Evolutionary conservation across 305 asterid genomes (phyloP).

Genomic region (Fraxinus albicans): DNA sequence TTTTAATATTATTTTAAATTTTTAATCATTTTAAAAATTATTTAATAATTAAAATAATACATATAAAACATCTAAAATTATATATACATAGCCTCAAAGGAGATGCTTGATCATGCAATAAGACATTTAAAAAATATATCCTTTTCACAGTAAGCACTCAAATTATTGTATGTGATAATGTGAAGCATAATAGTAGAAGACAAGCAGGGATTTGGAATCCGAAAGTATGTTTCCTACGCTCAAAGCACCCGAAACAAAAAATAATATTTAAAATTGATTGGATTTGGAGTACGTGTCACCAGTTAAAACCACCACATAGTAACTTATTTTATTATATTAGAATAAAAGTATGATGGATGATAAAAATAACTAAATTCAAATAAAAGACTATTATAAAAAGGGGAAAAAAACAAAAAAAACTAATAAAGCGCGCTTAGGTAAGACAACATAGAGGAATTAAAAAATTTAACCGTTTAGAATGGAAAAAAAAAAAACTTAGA

Average conservation of each 20-base stretch:
- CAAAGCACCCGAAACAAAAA: constrained; percentile 26
- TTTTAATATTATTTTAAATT: too few species aligned
- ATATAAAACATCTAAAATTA: too few species aligned
- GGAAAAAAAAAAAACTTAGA: too few species aligned
- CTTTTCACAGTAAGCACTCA: not conserved
- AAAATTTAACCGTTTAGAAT: too few species aligned
- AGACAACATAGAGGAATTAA: too few species aligned
- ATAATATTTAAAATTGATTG: not conserved
- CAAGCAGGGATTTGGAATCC: constrained; percentile 31
- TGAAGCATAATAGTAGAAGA: constrained; percentile 19
- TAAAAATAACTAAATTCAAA: not conserved
- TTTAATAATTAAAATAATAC: too few species aligned
- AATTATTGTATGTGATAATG: not conserved
- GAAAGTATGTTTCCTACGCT: constrained; percentile 31
- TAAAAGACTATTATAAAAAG: too few species aligned
- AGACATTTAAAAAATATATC: not conserved
- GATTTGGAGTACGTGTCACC: constrained; percentile 27
- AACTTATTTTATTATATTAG: not conserved
- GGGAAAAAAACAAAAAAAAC: too few species aligned
- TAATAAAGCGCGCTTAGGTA: too few species aligned
- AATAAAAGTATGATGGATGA: not conserved
- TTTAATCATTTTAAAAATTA: too few species aligned
- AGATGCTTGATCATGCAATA: not conserved
- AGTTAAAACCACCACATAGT: constrained; percentile 7
- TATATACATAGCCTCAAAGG: not conserved